Evolutionary conservation across 2,329 filamentous ascomycete species (phyloP).

Genomic region (Amylocarpus encephaloides): DNA sequence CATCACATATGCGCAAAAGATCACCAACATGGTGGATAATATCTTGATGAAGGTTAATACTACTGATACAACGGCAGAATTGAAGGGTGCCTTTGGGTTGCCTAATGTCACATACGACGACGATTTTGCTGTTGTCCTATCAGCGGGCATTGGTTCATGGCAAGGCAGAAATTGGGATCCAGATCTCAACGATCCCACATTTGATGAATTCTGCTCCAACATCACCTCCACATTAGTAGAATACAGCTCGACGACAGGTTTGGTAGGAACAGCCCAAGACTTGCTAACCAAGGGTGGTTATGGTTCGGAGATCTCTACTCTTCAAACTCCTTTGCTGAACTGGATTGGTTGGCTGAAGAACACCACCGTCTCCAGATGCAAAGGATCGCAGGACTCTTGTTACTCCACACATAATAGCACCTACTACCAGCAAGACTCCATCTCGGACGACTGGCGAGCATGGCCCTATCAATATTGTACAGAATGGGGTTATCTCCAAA

Average conservation of each 20-base stretch:
- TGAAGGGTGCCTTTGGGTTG: slow-evolving; percentile 50
- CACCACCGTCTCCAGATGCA: slow-evolving; percentile 36
- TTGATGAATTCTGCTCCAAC: slow-evolving; percentile 49
- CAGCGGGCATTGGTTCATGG: slow-evolving; percentile 41
- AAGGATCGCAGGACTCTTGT: slow-evolving; percentile 41
- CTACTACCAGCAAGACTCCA: slow-evolving; percentile 39
- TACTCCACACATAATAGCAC: slow-evolving; percentile 43
- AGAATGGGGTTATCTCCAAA: slow-evolving; percentile 74
- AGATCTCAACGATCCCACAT: slow-evolving; percentile 40
- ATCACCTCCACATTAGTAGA: slow-evolving; percentile 42
- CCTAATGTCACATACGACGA: slow-evolving; percentile 36
- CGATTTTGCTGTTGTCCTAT: slow-evolving; percentile 47
- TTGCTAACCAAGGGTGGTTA: slow-evolving; percentile 45
- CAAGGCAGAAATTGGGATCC: slow-evolving; percentile 57
- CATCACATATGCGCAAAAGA: slow-evolving; percentile 55
- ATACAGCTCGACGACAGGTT: slow-evolving; percentile 55
- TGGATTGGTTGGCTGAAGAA: slow-evolving; percentile 48
- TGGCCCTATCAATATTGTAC: slow-evolving; percentile 47
- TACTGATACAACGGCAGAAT: slow-evolving; percentile 31
- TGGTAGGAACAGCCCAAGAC: slow-evolving; percentile 57
- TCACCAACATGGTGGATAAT: slow-evolving; percentile 52
- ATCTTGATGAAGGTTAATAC: slow-evolving; percentile 46
- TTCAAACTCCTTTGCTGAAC: slow-evolving; percentile 49
- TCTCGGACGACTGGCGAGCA: slow-evolving; percentile 38
- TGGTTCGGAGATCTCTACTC: slow-evolving; percentile 32